A percentile compares a stretch with the other conserved stretches of the same genome.
phyloP scores from a whole-genome alignment of 1,284 basidiomycete species.

The Phylloporus sp. region DNA sequence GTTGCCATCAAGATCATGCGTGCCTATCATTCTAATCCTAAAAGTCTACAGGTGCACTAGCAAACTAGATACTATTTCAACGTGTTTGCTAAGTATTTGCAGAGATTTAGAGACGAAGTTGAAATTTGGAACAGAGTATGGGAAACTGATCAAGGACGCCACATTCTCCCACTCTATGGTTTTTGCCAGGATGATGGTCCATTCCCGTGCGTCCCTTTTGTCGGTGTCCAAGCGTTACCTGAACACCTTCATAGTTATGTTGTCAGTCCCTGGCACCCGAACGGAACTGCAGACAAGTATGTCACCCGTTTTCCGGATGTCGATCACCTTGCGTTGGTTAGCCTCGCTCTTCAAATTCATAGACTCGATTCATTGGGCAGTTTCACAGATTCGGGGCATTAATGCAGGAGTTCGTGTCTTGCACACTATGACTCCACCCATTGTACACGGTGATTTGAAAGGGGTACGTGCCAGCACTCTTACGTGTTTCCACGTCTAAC shows the following conservation, averaged over 20 bases:
- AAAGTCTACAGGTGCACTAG: conserved; percentile 48
- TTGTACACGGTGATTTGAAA: conserved; percentile 64
- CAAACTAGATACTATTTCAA: not conserved
- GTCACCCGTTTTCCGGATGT: conserved; percentile 47
- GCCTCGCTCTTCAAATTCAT: conserved; percentile 15
- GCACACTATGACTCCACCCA: conserved; percentile 55
- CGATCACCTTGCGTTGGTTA: conserved; percentile 53
- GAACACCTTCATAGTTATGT: conserved; percentile 49
- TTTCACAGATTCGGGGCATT: conserved; percentile 52
- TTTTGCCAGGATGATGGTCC: conserved; percentile 61
- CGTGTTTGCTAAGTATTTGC: conserved; percentile 11
- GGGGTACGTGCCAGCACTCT: conserved; percentile 45
- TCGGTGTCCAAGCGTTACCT: not conserved
- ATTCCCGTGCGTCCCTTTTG: conserved; percentile 50
- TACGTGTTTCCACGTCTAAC: conserved; percentile 10
- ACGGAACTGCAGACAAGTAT: conserved; percentile 60
- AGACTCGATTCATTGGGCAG: conserved; percentile 5
- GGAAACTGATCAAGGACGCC: conserved; percentile 56
- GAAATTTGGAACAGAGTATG: conserved; percentile 65
- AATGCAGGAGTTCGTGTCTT: conserved; percentile 56
- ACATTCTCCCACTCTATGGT: conserved; percentile 65
- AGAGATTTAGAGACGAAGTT: conserved; percentile 62
- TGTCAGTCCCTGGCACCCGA: conserved; percentile 63
- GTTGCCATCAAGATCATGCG: conserved; percentile 65
- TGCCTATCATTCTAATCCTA: conserved; percentile 54